A percentile compares a stretch with the other conserved stretches of the same genome.
phyloP scores from a whole-genome alignment of 1,139 yeast species.

The Taphrina sp. region DNA sequence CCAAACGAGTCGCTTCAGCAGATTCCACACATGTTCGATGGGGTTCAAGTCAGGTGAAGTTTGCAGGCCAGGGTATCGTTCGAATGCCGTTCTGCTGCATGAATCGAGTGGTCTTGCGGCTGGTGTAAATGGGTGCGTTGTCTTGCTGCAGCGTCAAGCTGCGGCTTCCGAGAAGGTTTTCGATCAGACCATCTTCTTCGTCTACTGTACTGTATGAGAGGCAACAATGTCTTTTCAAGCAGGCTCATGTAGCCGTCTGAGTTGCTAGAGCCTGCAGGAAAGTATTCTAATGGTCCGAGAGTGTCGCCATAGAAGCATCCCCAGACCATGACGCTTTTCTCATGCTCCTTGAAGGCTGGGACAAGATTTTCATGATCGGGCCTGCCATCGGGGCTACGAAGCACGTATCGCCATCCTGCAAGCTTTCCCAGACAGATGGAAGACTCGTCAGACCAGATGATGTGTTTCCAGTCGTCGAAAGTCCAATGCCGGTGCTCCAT shows the following conservation, averaged over 20 bases:
- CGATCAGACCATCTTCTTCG: slow-evolving; percentile 1
- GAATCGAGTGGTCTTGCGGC: background rate
- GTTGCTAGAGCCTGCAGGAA: slow-evolving; percentile 3
- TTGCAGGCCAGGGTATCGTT: background rate
- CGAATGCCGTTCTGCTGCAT: background rate
- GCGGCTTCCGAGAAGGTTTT: slow-evolving; percentile 2
- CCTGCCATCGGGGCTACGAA: background rate
- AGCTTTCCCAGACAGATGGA: slow-evolving; percentile 4
- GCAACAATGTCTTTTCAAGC: background rate
- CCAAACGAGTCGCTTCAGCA: background rate
- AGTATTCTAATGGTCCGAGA: slow-evolving; percentile 7
- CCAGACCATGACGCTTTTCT: background rate
- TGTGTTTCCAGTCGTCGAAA: background rate
- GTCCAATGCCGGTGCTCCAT: background rate
- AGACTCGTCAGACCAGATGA: slow-evolving; percentile 8
- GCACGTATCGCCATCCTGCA: slow-evolving; percentile 2
- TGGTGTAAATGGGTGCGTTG: background rate
- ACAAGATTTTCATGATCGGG: background rate
- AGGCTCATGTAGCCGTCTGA: background rate
- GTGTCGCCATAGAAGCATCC: background rate
- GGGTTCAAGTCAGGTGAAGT: background rate
- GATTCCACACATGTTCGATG: background rate
- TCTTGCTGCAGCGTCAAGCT: background rate
- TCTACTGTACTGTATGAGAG: slow-evolving; percentile 7
- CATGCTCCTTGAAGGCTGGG: background rate